phyloP scores from a whole-genome alignment of 169 alveolate species.

The Plasmodium fragile region DNA sequence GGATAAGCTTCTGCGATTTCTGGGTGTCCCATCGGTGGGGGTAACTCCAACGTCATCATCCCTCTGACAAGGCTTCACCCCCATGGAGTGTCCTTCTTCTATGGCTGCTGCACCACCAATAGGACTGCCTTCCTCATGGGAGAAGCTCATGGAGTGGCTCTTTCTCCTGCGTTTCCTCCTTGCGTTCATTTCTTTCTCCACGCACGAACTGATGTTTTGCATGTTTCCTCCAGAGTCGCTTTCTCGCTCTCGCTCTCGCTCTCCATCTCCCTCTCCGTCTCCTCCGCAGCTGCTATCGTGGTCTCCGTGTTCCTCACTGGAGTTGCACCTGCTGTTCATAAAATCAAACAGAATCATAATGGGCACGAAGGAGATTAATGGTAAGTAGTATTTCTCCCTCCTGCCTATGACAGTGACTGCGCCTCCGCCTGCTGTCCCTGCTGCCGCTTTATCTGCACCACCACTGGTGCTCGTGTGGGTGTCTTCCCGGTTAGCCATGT shows the following conservation, averaged over 20 bases:
- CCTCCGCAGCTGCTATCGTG: not conserved
- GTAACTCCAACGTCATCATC: not conserved
- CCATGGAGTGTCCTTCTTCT: not conserved
- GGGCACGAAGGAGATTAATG: conserved; percentile 47
- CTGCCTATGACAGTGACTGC: not conserved
- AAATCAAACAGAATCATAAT: conserved; percentile 30
- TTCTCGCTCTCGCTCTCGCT: not conserved
- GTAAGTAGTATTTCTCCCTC: conserved; percentile 22
- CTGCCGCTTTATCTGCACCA: no score
- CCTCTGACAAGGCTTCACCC: not conserved
- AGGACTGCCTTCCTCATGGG: not conserved
- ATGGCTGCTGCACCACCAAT: not conserved
- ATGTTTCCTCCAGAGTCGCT: not conserved
- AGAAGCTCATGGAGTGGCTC: not conserved
- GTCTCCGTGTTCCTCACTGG: not conserved
- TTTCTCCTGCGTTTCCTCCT: conserved; percentile 3
- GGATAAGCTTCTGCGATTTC: not conserved
- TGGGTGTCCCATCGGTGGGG: not conserved
- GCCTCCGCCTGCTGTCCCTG: no score
- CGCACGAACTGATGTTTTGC: not conserved
- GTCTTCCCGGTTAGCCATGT: not conserved
- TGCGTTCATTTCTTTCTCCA: not conserved
- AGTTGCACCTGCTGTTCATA: not conserved
- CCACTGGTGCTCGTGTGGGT: not conserved
- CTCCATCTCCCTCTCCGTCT: not conserved